Evolutionary conservation across 139 green algal genomes (phyloP).

Genomic region (Zygnema circumcarinatum): DNA sequence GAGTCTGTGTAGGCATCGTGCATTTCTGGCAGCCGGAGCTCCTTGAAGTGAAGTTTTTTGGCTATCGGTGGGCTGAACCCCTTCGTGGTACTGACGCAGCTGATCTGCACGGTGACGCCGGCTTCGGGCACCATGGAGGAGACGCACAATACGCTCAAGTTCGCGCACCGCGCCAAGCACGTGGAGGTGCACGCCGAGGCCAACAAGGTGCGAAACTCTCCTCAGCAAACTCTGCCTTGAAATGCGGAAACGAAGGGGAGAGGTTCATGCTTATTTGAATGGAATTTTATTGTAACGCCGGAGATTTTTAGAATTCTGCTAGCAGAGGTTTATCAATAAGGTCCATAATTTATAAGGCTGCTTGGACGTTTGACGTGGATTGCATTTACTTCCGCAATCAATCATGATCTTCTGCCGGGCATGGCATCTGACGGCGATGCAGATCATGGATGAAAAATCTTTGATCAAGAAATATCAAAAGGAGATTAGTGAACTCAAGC

Average conservation of each 20-base stretch:
- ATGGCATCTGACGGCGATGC: not conserved
- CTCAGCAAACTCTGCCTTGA: not conserved
- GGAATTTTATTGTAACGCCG: too few species aligned
- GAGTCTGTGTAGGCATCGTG: conserved; percentile 60
- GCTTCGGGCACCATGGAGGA: conserved; percentile 84
- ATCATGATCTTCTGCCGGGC: too few species aligned
- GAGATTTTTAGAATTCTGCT: not conserved
- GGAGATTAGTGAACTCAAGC: conserved; percentile 80
- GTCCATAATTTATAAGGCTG: too few species aligned
- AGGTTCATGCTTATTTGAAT: too few species aligned
- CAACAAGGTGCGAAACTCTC: conserved; percentile 37
- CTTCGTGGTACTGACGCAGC: too few species aligned
- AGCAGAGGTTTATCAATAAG: too few species aligned
- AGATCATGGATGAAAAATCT: conserved; percentile 75
- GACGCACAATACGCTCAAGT: conserved; percentile 98
- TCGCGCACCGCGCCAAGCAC: conserved; percentile 89
- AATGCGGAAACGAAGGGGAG: too few species aligned
- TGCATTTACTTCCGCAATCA: too few species aligned
- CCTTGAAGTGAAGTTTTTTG: too few species aligned
- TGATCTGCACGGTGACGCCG: conserved; percentile 85
- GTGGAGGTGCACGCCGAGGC: conserved; percentile 68
- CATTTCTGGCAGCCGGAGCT: not conserved
- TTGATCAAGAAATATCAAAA: conserved; percentile 84
- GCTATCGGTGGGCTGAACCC: too few species aligned
- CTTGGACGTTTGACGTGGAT: too few species aligned